A percentile compares a stretch with the other conserved stretches of the same genome.
phyloP scores from a whole-genome alignment of 108 stramenopile species.

The Cyclostephanos invisitatus region DNA sequence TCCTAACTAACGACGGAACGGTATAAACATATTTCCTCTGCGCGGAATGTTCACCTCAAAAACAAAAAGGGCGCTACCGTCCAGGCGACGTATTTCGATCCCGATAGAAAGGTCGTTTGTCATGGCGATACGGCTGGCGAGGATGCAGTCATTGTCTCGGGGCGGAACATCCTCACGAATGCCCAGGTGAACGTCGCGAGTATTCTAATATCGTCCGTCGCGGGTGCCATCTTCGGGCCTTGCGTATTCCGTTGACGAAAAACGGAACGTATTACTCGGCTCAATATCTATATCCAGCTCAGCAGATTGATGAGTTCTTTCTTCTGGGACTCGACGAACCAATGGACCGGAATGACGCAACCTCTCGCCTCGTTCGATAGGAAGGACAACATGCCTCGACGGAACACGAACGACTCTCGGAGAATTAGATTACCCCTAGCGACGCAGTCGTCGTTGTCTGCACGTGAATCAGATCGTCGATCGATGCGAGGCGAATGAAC shows the following conservation, averaged over 20 bases:
- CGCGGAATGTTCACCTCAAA: too few relatives aligned
- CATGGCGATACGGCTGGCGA: constrained; percentile 29
- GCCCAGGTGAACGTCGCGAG: constrained; percentile 83
- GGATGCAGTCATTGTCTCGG: constrained; percentile 35
- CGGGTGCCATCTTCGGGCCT: constrained; percentile 64
- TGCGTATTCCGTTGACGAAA: constrained; percentile 7
- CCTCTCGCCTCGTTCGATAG: too few relatives aligned
- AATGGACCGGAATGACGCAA: too few relatives aligned
- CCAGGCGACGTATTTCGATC: constrained; percentile 69
- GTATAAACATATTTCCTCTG: too few relatives aligned
- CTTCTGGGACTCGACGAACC: too few relatives aligned
- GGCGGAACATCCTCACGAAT: constrained; percentile 64
- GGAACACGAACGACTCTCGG: too few relatives aligned
- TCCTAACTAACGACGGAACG: background rate
- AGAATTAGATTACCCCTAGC: too few relatives aligned
- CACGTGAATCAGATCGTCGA: too few relatives aligned
- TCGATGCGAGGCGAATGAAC: too few relatives aligned
- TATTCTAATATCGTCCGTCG: constrained; percentile 53
- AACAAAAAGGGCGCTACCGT: constrained; percentile 59
- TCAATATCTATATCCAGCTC: background rate
- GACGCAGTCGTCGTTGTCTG: too few relatives aligned
- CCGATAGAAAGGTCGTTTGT: constrained; percentile 59
- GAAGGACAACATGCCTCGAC: too few relatives aligned
- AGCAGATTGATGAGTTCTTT: too few relatives aligned
- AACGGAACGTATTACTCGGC: background rate